Evolutionary conservation across 129 eudicot species (phyloP).

Genomic region (Chrysanthemum lavandulifolium): DNA sequence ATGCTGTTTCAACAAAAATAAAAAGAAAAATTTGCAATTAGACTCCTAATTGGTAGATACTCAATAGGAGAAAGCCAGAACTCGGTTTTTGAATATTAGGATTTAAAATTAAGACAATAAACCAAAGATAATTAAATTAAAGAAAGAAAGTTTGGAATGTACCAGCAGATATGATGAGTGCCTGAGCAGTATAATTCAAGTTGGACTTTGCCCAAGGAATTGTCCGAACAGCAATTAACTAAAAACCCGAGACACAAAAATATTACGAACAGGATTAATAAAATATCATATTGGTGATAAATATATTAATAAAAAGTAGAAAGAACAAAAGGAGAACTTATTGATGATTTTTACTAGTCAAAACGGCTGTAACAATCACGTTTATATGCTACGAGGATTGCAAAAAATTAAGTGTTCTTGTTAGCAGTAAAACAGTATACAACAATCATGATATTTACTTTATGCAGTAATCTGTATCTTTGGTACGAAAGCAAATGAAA

Average conservation of each 20-base stretch:
- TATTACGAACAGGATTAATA: background rate
- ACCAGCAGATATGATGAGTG: slow-evolving; percentile 82
- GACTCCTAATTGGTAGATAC: background rate
- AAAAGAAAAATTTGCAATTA: too few relatives aligned
- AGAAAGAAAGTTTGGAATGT: slow-evolving; percentile 2
- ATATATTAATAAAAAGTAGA: too few relatives aligned
- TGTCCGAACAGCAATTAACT: slow-evolving; percentile 57
- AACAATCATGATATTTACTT: too few relatives aligned
- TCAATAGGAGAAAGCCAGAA: background rate
- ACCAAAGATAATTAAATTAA: background rate
- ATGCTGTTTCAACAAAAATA: background rate
- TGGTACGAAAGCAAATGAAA: too few relatives aligned
- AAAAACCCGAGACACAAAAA: slow-evolving; percentile 19
- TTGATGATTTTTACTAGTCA: too few relatives aligned
- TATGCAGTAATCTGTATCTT: too few relatives aligned
- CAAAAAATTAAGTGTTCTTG: too few relatives aligned
- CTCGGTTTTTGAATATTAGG: background rate
- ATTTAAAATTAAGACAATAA: background rate
- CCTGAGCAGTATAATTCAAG: slow-evolving; percentile 79
- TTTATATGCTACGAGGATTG: too few relatives aligned
- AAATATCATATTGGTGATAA: background rate
- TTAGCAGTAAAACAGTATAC: too few relatives aligned
- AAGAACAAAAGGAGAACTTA: too few relatives aligned
- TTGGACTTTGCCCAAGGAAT: slow-evolving; percentile 87
- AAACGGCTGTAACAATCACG: too few relatives aligned